Percentiles rank a stretch among this genome's conserved stretches.
phyloP scores from a whole-genome alignment of 768 basidiomycete species.

The Auricularia heimuer region DNA sequence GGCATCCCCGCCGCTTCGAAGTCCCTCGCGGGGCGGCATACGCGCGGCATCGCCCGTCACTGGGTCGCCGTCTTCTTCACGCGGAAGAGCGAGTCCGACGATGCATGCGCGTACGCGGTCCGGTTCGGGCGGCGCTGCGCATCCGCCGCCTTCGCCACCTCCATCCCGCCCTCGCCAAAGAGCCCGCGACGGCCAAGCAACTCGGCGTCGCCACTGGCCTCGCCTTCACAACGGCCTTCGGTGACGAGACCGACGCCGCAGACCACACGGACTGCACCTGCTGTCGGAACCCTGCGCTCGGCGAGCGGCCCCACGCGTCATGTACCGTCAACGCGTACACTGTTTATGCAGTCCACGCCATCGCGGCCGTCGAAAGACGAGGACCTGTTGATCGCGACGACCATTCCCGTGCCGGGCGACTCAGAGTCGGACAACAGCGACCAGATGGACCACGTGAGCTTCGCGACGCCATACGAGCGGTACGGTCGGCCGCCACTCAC shows the following conservation, averaged over 20 bases:
- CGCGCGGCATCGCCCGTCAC: constrained; percentile 30
- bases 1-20: constrained; percentile 28
- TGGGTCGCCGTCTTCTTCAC: constrained; percentile 32
- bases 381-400: constrained; percentile 58
- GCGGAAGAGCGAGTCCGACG: constrained; percentile 23
- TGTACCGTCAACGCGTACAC: not conserved
- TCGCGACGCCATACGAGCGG: constrained; percentile 55
- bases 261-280: not conserved
- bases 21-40: constrained; percentile 17
- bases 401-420: constrained; percentile 65
- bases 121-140: constrained; percentile 21
- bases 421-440: constrained; percentile 56
- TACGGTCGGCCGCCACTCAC: constrained; percentile 15
- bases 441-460: constrained; percentile 54
- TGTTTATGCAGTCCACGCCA: constrained; percentile 2
- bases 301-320: not conserved
- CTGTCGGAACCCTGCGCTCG: not conserved
- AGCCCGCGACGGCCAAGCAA: constrained; percentile 3
- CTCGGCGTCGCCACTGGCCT: not conserved
- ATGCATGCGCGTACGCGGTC: constrained; percentile 39
- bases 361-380: constrained; percentile 26
- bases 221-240: not conserved
- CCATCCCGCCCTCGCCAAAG: constrained; percentile 11
- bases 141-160: constrained; percentile 8
- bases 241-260: not conserved